Percentiles rank a stretch among this genome's conserved stretches.
phyloP scores from a whole-genome alignment of 352 stramenopile genomes.

The Phytophthora hibernalis region DNA sequence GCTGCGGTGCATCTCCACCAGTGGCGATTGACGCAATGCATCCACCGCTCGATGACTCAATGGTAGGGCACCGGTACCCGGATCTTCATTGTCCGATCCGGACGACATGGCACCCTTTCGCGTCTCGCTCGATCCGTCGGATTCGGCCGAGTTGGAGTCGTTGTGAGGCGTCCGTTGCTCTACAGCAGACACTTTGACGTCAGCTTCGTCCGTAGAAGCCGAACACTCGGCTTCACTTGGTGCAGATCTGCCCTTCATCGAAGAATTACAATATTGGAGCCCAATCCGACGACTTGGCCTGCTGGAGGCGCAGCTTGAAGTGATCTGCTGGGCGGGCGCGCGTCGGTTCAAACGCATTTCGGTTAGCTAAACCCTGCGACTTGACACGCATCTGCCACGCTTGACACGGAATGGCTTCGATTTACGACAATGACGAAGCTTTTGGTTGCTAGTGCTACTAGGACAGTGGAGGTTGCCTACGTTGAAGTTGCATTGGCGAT shows the following conservation, averaged over 20 bases:
- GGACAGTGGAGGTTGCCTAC: too few species aligned
- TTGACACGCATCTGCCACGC: too few species aligned
- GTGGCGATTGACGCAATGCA: slow-evolving; percentile 30
- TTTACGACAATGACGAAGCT: too few species aligned
- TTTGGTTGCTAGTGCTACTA: too few species aligned
- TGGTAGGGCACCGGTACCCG: slow-evolving; percentile 2
- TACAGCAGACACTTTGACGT: slow-evolving; percentile 5
- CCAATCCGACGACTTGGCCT: not conserved
- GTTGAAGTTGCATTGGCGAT: too few species aligned
- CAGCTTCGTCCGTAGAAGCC: not conserved
- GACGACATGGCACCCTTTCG: slow-evolving; percentile 29
- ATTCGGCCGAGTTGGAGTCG: slow-evolving; percentile 17
- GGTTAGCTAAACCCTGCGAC: too few species aligned
- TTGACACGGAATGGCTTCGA: too few species aligned
- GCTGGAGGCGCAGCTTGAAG: slow-evolving; percentile 5
- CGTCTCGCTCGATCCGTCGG: not conserved
- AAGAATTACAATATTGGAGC: not conserved
- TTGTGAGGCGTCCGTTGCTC: slow-evolving; percentile 10
- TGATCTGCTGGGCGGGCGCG: slow-evolving; percentile 20
- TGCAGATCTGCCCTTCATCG: slow-evolving; percentile 9
- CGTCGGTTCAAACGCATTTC: too few species aligned
- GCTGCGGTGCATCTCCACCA: slow-evolving; percentile 58
- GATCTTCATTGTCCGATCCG: slow-evolving; percentile 9
- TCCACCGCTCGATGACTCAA: slow-evolving; percentile 35
- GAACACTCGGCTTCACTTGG: not conserved